phyloP scores from a whole-genome alignment of 2,329 filamentous ascomycete species.

The Ceratocystis papillata region DNA sequence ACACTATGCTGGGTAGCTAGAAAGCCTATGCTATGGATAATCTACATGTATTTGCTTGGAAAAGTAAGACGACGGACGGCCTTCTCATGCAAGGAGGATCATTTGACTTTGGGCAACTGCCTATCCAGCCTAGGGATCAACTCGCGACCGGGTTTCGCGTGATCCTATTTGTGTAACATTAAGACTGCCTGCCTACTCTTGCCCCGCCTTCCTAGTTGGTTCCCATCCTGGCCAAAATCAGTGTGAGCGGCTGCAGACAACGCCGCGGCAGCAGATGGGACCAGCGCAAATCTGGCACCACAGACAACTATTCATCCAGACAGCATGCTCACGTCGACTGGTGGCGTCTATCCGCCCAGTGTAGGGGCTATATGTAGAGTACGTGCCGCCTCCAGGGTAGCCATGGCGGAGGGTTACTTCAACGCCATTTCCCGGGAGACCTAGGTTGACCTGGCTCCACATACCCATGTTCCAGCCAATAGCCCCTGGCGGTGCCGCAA shows the following conservation, averaged over 20 bases:
- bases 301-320: not conserved
- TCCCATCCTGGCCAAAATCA: not conserved
- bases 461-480: not conserved
- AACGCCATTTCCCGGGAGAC: not conserved
- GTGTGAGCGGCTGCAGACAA: not conserved
- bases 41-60: not conserved
- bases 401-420: not conserved
- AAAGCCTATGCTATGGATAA: not conserved
- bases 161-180: not conserved
- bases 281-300: not conserved
- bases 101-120: constrained; percentile 7
- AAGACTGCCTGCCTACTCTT: not conserved
- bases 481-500: not conserved
- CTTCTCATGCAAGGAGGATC: not conserved
- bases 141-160: not conserved
- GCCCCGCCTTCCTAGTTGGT: not conserved
- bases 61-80: not conserved
- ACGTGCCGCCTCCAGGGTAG: not conserved
- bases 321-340: not conserved
- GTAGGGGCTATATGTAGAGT: not conserved
- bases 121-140: not conserved
- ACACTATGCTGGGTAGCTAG: not conserved
- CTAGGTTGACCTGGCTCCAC: not conserved
- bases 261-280: constrained; percentile 4
- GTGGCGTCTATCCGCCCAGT: not conserved